Conservation (phyloP, 768 basidiomycete genomes). For the Leccinum uliginosum region DNA sequence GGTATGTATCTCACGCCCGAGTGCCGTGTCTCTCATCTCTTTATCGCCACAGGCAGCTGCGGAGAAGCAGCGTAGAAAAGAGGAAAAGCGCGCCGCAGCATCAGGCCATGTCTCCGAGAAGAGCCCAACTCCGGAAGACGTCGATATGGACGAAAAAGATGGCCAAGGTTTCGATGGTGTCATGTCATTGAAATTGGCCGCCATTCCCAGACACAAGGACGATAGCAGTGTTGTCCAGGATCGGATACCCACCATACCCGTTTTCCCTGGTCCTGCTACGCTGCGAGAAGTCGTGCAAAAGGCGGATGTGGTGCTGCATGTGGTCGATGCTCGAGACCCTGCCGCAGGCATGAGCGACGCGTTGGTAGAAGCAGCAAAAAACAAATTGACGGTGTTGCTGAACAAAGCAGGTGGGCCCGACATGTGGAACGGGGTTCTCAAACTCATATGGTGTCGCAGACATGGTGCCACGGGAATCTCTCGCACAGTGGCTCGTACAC, state of each 20-base stretch:
- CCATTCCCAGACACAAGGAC: slow-evolving; percentile 1
- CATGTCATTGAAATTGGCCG: slow-evolving; percentile 17
- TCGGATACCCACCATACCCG: slow-evolving; percentile 16
- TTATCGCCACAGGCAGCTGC: slow-evolving; percentile 57
- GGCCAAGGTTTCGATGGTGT: slow-evolving; percentile 38
- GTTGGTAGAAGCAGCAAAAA: slow-evolving; percentile 37
- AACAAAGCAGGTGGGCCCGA: slow-evolving; percentile 78
- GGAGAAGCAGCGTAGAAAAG: slow-evolving; percentile 65
- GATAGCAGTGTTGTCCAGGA: neutral
- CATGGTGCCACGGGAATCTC: slow-evolving; percentile 71
- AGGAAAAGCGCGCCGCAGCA: slow-evolving; percentile 51
- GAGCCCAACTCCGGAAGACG: slow-evolving; percentile 26
- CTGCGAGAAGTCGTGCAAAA: slow-evolving; percentile 53
- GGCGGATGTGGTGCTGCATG: slow-evolving; percentile 75
- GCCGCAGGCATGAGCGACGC: slow-evolving; percentile 68
- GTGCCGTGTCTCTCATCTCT: neutral
- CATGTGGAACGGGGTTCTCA: neutral
- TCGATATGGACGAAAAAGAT: slow-evolving; percentile 28
- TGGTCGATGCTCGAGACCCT: slow-evolving; percentile 86
- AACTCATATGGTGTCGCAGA: slow-evolving; percentile 42
- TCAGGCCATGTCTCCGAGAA: slow-evolving; percentile 24
- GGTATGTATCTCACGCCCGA: slow-evolving; percentile 34
- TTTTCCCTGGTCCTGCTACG: slow-evolving; percentile 26
- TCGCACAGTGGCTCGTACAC: slow-evolving; percentile 61
- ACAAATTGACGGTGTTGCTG: slow-evolving; percentile 61